phyloP scores from a whole-genome alignment of 306 rosid genomes.

The Trifolium pratense region DNA sequence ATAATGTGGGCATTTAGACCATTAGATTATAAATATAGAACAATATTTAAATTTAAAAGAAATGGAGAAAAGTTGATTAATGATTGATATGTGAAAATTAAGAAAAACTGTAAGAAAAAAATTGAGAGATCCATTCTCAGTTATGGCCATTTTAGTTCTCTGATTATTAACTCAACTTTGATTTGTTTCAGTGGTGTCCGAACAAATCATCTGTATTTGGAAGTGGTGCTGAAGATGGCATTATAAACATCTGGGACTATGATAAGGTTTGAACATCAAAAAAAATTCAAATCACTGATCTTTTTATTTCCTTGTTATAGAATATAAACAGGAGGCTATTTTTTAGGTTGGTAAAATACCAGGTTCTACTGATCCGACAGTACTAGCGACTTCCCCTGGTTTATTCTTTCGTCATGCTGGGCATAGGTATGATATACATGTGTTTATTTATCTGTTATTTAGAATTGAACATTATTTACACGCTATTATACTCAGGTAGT shows the following conservation, averaged over 20 bases:
- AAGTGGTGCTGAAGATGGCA: constrained; percentile 96
- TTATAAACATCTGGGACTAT: constrained; percentile 87
- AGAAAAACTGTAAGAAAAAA: no score
- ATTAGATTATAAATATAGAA: no score
- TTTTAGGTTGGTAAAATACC: constrained; percentile 53
- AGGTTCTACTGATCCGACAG: constrained; percentile 43
- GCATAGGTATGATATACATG: constrained; percentile 49
- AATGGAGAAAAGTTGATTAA: no score
- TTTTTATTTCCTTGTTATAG: constrained; percentile 18
- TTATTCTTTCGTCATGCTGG: constrained; percentile 65
- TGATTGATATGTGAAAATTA: no score
- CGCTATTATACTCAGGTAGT: constrained; percentile 10
- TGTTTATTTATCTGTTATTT: constrained; percentile 24
- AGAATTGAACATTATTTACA: not conserved
- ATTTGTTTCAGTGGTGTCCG: constrained; percentile 84
- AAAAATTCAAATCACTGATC: constrained; percentile 11
- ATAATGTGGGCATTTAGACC: no score
- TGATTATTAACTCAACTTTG: constrained; percentile 26
- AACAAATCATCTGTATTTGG: constrained; percentile 90
- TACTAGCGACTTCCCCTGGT: constrained; percentile 44
- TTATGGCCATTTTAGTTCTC: constrained; percentile 10
- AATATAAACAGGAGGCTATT: constrained; percentile 18
- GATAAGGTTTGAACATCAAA: constrained; percentile 63
- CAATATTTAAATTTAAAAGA: no score
- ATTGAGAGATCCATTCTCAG: no score